Conservation (phyloP, 768 basidiomycete genomes). For the Holtermanniella nyarrowii region DNA sequence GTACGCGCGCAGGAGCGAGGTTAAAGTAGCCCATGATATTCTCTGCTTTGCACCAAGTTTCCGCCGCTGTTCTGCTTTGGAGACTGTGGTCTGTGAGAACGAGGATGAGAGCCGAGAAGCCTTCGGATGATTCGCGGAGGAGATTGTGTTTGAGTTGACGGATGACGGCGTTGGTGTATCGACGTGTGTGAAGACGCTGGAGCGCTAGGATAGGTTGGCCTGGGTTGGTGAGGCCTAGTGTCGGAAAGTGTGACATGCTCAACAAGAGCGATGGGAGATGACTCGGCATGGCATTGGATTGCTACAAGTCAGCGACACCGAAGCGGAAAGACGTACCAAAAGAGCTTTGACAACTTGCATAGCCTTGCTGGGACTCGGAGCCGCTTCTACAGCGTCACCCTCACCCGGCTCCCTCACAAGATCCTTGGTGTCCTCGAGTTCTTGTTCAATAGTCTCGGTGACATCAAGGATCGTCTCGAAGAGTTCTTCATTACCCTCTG, state of each 20-base stretch:
- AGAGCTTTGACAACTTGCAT: conserved; percentile 19
- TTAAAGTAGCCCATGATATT: conserved; percentile 72
- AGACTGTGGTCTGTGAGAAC: conserved; percentile 53
- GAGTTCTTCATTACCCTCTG: neutral
- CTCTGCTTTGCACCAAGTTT: conserved; percentile 38
- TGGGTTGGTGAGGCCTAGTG: conserved; percentile 19
- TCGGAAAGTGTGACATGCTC: conserved; percentile 13
- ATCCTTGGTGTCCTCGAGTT: conserved; percentile 15
- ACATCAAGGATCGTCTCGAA: conserved; percentile 7
- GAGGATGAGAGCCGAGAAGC: conserved; percentile 82
- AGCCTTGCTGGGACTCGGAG: conserved; percentile 8
- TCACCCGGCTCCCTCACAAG: conserved; percentile 6
- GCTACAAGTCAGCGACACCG: conserved; percentile 2
- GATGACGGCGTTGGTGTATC: conserved; percentile 33
- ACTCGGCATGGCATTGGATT: conserved; percentile 9
- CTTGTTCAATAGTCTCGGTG: conserved; percentile 10
- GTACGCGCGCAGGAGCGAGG: conserved; percentile 82
- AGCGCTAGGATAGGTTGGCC: conserved; percentile 17
- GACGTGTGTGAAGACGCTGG: conserved; percentile 24
- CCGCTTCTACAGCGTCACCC: neutral
- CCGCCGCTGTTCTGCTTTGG: conserved; percentile 50
- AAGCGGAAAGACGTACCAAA: conserved; percentile 10
- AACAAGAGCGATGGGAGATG: conserved; percentile 25
- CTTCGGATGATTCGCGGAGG: conserved; percentile 92
- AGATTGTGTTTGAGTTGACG: conserved; percentile 93